Base-by-base conservation (phyloP, 1,284 basidiomycete genomes). In the Irpex sp. region DNA sequence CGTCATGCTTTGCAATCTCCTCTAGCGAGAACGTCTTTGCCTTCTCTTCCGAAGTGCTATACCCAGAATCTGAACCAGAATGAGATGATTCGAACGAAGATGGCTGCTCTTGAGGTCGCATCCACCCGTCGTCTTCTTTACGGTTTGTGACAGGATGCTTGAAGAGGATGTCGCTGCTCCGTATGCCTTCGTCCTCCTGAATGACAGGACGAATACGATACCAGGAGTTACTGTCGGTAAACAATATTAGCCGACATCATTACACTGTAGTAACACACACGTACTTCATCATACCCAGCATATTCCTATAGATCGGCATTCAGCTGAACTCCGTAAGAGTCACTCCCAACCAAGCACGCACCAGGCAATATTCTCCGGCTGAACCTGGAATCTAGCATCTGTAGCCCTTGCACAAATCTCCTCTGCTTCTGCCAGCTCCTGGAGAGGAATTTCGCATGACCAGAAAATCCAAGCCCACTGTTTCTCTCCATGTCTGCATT, bases 381-480 rank as follows among this genome's bases (percentile, higher is more conserved):
- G 70, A 19, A 62, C 65, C 58, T 68, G 69, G 61, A 69, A 68
- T 59, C 63, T 66, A 17, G 61, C 63, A 58, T 71, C 70, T 5
- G 62, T 63, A 0, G 70, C 70, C 0, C 69, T 63, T 5, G 68
- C 67, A 17, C 63, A 57, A 36, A 70, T 58, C 61, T 70, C 69
- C 17, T 60, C 53, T 11, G 66, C 62, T 26, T 65, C 59, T 19
- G 61, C 59, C 1, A 70, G 58, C 17, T 70, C 69, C 3, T 55
- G 37, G 13, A 70, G 11, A 17, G 61, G 57, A 1, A 70, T 61
- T 11, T 71, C 70, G 51, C 70, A 71, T 1, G 66, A 68, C 69
- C 69, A 71, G 60, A 69, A 71, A 1, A 71, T 60, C 70, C 70
- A 71, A 4, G 69, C 64, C 70, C 70, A 71, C 35, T 68, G 67